These are phyloP conservation scores for Moringa oleifera DNA, from an alignment of 345 rosid genomes.

Conservation along the genomic window DNA sequence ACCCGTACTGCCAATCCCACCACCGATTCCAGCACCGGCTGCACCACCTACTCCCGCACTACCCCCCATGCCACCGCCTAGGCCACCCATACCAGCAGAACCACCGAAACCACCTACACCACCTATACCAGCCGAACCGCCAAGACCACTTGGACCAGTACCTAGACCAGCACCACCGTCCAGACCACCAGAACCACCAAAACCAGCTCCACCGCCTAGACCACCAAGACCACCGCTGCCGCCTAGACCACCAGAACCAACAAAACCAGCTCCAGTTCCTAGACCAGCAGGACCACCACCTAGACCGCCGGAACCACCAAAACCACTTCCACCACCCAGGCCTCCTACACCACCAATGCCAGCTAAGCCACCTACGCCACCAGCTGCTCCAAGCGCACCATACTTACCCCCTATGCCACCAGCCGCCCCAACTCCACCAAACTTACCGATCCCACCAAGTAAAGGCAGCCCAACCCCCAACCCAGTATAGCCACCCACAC, in stretches of 20 bases:
- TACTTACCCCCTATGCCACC: conserved; percentile 34
- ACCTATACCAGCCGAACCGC: conserved; percentile 16
- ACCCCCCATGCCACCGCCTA: conserved; percentile 22
- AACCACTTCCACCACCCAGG: conserved; percentile 18
- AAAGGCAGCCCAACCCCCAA: conserved; percentile 51
- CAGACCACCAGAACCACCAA: conserved; percentile 21
- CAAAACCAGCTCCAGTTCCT: too few species aligned
- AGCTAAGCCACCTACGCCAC: conserved; percentile 26
- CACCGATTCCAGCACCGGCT: conserved; percentile 24
- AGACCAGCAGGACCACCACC: too few species aligned
- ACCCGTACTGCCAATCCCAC: conserved; percentile 19
- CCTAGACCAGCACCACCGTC: conserved; percentile 25
- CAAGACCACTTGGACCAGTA: too few species aligned
- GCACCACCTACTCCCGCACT: too few species aligned
- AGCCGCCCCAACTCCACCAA: conserved; percentile 42
- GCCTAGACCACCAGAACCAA: too few species aligned
- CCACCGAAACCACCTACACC: conserved; percentile 14
- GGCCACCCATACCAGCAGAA: too few species aligned
- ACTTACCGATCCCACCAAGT: conserved; percentile 56
- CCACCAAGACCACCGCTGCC: conserved; percentile 22
- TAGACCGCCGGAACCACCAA: conserved; percentile 20
- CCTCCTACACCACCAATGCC: conserved; percentile 25
- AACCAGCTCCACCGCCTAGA: too few species aligned
- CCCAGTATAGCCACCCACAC: conserved; percentile 67
- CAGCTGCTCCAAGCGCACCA: conserved; percentile 25